A percentile compares a stretch with the other conserved stretches of the same genome.
Conservation (phyloP, 192 early-diverging fungal genomes). For the Umbelopsis sp. region DNA sequence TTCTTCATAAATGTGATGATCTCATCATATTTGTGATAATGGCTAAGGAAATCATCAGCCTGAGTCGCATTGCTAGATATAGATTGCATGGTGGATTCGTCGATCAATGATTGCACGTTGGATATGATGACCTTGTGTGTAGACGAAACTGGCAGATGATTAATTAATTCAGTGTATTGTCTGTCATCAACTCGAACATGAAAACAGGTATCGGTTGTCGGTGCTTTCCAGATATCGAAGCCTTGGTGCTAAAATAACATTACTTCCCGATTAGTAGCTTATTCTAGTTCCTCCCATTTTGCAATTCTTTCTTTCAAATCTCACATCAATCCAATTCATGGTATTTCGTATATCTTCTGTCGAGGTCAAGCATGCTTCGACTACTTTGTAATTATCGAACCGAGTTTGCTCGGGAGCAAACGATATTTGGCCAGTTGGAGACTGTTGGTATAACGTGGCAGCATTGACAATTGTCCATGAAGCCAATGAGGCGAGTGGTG, state of each 20-base stretch:
- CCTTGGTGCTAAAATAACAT: background rate
- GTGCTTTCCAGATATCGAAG: constrained; percentile 10
- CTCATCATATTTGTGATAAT: constrained; percentile 49
- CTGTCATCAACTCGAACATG: background rate
- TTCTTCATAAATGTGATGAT: constrained; percentile 45
- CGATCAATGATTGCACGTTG: background rate
- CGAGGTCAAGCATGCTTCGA: background rate
- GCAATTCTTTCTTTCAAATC: too few species aligned
- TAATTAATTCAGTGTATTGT: background rate
- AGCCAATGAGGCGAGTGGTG: background rate
- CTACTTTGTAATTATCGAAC: background rate
- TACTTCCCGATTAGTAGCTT: too few species aligned
- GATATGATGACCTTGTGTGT: background rate
- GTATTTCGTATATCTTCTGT: background rate
- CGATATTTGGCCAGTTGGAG: background rate
- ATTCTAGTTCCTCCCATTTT: too few species aligned
- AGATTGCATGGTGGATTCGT: background rate
- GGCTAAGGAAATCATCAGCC: background rate
- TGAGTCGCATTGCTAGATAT: background rate
- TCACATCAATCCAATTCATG: constrained; percentile 3
- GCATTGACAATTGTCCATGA: background rate
- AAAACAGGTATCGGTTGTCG: background rate
- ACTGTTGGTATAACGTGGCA: background rate
- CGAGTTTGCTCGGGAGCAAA: background rate
- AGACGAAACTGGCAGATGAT: background rate